Conservation (phyloP, 495 filamentous ascomycete species). For the Penicillium nucicola region DNA sequence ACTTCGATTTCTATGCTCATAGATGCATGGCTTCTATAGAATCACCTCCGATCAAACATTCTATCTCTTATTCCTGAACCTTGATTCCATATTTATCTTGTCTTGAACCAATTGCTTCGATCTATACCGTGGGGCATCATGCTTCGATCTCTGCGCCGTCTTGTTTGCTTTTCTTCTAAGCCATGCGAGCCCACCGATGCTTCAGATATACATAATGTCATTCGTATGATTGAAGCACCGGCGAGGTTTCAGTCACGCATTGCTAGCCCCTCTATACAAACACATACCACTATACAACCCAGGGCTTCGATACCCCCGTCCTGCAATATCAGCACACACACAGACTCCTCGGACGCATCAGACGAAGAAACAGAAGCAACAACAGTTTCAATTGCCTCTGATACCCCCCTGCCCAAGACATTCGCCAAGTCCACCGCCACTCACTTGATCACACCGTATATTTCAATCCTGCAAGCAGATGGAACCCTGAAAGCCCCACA, state of each 20-base stretch:
- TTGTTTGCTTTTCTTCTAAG: slow-evolving; percentile 18
- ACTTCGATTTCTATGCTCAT: too few relatives aligned
- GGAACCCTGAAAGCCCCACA: slow-evolving; percentile 20
- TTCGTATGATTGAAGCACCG: slow-evolving; percentile 1
- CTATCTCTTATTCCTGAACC: too few relatives aligned
- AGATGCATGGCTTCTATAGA: too few relatives aligned
- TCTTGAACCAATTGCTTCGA: neutral
- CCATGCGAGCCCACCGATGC: neutral
- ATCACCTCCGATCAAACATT: too few relatives aligned
- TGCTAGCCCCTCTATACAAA: neutral
- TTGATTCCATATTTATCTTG: too few relatives aligned
- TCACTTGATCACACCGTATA: slow-evolving; percentile 16
- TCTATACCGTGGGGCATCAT: slow-evolving; percentile 1
- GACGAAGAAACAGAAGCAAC: slow-evolving; percentile 15
- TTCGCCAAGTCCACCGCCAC: slow-evolving; percentile 5
- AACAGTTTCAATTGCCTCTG: slow-evolving; percentile 13
- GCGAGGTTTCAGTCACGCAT: neutral
- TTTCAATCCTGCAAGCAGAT: slow-evolving; percentile 23
- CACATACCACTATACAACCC: neutral
- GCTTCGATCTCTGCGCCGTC: slow-evolving; percentile 12
- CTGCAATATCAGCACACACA: slow-evolving; percentile 9
- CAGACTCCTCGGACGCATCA: slow-evolving; percentile 7
- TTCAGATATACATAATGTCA: neutral
- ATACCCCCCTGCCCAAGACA: slow-evolving; percentile 6
- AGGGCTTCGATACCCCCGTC: neutral